Evolutionary conservation across 2,329 filamentous ascomycete species (phyloP), one percentile per base, ranked within the genome.

Genomic region (Verticillium longisporum): DNA sequence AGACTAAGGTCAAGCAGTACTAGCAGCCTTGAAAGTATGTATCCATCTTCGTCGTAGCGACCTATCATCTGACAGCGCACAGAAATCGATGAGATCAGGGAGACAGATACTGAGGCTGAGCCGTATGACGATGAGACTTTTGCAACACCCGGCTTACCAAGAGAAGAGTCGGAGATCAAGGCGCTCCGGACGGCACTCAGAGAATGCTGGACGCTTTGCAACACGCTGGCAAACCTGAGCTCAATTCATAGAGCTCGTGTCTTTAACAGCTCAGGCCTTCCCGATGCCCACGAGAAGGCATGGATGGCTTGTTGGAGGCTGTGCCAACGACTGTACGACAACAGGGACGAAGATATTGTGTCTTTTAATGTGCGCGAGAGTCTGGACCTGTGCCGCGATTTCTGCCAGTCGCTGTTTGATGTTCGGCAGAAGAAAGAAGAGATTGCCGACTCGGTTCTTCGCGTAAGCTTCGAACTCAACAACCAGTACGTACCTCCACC

Each of bases 251-350:
- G 92, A 33, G 85, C 91, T 67, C 83, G 90, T 21, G 88, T 92
- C 36, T 94, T 95, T 73, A 87, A 86, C 72, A 89, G 84, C 67
- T 88, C 89, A 1, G 88, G 87, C 13, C 88, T 86, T 11, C 88
- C 89, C 1, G 88, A 92, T 66, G 85, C 88, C 33, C 90, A 96
- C 70, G 91, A 96, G 71, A 88, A 89, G 68, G 92, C 93, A 0
- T 97, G 93, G 94, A 92, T 90, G 73, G 90, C 89, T 64, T 98
- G 93, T 75, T 98, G 93, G 94, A 90, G 89, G 68, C 79, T 98
- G 31, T 98, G 93, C 71, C 91, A 96, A 71, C 89, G 90, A 61
- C 82, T 98, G 3, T 97, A 97, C 71, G 86, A 92, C 63, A 91
- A 88, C 66, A 84, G 88, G 58, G 87, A 94, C 61, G 88, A 92